Base-by-base conservation (phyloP, 495 filamentous ascomycete genomes). In the Trichoderma orchidacearum region DNA sequence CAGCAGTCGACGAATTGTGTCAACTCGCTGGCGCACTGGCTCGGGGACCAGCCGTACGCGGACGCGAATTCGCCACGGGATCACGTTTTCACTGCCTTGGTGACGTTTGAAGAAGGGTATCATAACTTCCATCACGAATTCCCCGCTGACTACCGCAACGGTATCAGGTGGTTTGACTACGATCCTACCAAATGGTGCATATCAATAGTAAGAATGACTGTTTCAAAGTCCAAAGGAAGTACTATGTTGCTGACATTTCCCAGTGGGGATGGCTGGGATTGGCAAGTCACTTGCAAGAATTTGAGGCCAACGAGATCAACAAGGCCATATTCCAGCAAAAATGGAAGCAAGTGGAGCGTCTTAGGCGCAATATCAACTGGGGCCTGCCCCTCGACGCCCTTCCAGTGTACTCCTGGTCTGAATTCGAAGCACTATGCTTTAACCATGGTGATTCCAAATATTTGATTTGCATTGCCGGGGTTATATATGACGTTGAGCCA, bases 61-160 rank as follows among this genome's bases (percentile, higher is more conserved):
- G 92, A 98, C 81, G 89, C 90, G 70, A 96, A 96, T 82, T 93
- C 87, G 56, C 92, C 92, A 59, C 86, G 93, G 65, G 92, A 98
- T 67, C 93, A 96, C 72, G 81, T 95, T 66, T 84, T 98, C 71
- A 98, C 92, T 48, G 92, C 92, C 51, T 73, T 98, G 9, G 87
- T 94, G 55, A 98, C 92, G 48, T 88, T 98, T 27, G 92, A 93
- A 52, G 92, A 98, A 71, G 92, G 92, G 51, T 98, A 98, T 76
- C 91, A 97, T 80, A 96, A 95, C 78, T 98, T 98, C 83, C 92
- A 98, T 78, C 92, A 98, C 79, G 92, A 98, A 68, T 98, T 98
- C 75, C 92, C 92, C 55, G 94, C 89, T n/a, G 92, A 98, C 71
- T 96, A 96, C 85, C 89, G 92, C 68, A 98, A 98, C 70, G 93